Evolutionary conservation across 129 eudicot genomes (phyloP).

Genomic region (Dittrichia graveolens): DNA sequence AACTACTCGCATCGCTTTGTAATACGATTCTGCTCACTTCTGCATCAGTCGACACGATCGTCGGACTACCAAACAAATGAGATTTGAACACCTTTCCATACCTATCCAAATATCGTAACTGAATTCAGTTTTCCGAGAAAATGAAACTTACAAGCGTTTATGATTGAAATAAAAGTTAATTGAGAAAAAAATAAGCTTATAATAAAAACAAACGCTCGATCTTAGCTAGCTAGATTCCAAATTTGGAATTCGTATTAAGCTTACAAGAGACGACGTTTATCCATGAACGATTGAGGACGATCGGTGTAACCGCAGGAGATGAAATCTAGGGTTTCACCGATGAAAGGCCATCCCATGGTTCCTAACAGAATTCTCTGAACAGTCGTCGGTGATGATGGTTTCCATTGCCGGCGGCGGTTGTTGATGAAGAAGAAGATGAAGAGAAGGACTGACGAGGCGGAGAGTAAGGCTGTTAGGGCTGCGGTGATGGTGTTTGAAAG

Average conservation of each 20-base stretch:
- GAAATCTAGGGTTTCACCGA: constrained; percentile 87
- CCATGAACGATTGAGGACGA: constrained; percentile 79
- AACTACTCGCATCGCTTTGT: constrained; percentile 76
- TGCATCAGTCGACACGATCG: constrained; percentile 88
- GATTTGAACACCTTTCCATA: constrained; percentile 96
- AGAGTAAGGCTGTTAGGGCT: too few species aligned
- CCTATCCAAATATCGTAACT: constrained; percentile 40
- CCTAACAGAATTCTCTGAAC: constrained; percentile 50
- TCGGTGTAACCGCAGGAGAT: constrained; percentile 81
- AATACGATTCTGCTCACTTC: constrained; percentile 69
- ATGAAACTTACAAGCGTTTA: too few species aligned
- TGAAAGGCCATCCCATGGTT: constrained; percentile 75
- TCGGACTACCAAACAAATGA: constrained; percentile 88
- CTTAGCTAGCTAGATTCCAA: too few species aligned
- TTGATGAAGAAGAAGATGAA: constrained; percentile 29
- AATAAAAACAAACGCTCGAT: too few species aligned
- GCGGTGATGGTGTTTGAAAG: constrained; percentile 30
- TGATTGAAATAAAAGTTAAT: too few species aligned
- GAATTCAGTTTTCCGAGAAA: too few species aligned
- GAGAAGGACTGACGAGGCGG: constrained; percentile 19
- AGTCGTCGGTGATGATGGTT: not conserved
- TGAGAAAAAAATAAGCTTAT: too few species aligned
- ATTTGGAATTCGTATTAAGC: constrained; percentile 14
- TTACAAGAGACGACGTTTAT: constrained; percentile 83
- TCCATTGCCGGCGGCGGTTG: not conserved